Base-by-base conservation (phyloP, 164 flowering plant species). In the Macadamia integrifolia region DNA sequence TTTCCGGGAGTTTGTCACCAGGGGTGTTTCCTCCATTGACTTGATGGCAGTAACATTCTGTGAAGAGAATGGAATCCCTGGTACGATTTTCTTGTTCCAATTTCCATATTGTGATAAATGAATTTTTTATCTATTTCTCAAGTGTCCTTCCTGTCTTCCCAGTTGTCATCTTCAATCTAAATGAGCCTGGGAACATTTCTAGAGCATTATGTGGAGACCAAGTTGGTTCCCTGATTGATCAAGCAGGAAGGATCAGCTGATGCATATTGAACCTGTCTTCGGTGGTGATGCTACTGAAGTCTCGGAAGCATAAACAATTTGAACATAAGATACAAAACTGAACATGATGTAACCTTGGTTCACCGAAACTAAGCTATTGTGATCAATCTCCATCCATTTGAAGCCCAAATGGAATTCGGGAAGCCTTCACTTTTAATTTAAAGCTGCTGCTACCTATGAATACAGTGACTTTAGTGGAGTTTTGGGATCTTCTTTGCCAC, bases 161-260 rank as follows among this genome's bases (percentile, higher is more conserved):
- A 91, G 96, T 93, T 73, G 89, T 87, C 62, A 77, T 89, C 46
- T 93, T 91, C 72, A 89, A 91, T 80, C 86, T 93, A 60, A 84
- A 82, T 50, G 92, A 88, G 72, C 90, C 93, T 30, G 97, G 98
- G 32, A 91, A 89, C 79, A 89, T 91, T 58, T 91, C 92, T 56
- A 88, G 86, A 79, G 98, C 96, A n/a, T 81, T 93, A 60, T 88
- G 91, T 65, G 98, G 98, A 66, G 96, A 93, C 49, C 91, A 79
- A 73, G 86, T 93, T 53, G 98, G 98, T 63, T 88, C 88, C 43
- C 66, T 91, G 65, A 82, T 91, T 69, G 97, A 93, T 77, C 91
- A 83, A 72, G 70, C 87, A 0, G 97, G 91, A 66, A 81, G 84
- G 67, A 76, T 82, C 10, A 77, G 85, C 73, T 90, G 77, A 81